Base-by-base conservation (phyloP, 768 basidiomycete genomes). In the Paxillus rubicundulus region DNA sequence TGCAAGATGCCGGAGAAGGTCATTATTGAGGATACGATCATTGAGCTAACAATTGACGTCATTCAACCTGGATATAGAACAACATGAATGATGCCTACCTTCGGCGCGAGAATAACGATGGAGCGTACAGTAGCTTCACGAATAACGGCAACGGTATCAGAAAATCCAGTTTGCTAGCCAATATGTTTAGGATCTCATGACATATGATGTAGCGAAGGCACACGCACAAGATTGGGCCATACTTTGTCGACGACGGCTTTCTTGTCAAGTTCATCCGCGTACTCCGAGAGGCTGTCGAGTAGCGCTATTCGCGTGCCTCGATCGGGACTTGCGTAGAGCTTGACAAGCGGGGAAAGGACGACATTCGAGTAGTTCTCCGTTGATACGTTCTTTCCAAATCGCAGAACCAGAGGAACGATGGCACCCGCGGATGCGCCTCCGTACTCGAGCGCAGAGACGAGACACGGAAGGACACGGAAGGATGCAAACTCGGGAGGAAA, bases 1-100 rank as follows among this genome's bases (percentile, higher is more conserved):
- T 2, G 96, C 96, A 20, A 99, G 81, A 55, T 90, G 81, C 2
- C 96, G 87, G 10, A 99, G 81, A 17, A 99, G 83, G 55, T 99
- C 97, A 61, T 98, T 99, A 71, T 99, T 99, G 34, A 98, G 77
- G 36, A 98, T 82, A 2, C 96, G 87, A 58, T 97, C 94, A 45
- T 75, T 88, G 46, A 99, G 77, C 93, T 97, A 55, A 2, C 28
- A 6, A 36, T 9, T 18, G 33, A 20, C 18, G 43, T 49, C 34
- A 57, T 38, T 40, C 54, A 39, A 55, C 54, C 30, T 14, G 5
- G 13, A 21, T 2, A 41, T 32, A 44, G 39, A 2, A 1, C 20
- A 45, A 21, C 30, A 18, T 2, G 8, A 30, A 14, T 38, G 9
- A n/a, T 14, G 47, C 67, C 24, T 50, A 91, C 94, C 73, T 98